Evolutionary conservation across 169 alveolate genomes (phyloP), one percentile per base, ranked within the genome.

Genomic region (Eimeria maxima): DNA sequence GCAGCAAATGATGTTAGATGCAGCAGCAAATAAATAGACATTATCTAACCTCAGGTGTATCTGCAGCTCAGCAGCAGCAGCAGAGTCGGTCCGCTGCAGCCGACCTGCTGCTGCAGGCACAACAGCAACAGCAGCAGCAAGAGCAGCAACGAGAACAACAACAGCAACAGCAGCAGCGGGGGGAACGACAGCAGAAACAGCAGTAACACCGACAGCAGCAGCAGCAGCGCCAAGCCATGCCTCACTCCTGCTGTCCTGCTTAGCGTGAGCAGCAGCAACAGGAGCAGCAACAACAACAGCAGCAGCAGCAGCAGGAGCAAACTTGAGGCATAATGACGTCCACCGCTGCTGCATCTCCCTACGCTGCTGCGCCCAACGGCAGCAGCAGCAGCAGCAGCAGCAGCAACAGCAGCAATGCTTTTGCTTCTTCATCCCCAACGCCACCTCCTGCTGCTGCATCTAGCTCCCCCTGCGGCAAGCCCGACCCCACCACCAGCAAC

Each of bases 311-410:
- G 60, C 60, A 53, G 60, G 29, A 67, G 78, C 78, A 67, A 14
- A 53, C 60, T 50, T 11, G 16, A 53, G 44, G 11, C 44, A 67
- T 10, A 67, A 67, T 67, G 78, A 24, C 78, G 8, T 67, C 78
- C 20, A 3, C 78, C 20, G 78, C 78, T 18, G 78, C 20, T 24
- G 11, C 78, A 13, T 22, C 78, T 22, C 78, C 78, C 8, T 67
- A n/a, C 78, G 44, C 78, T 14, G 78, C 27, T 13, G 38, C 7
- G 20, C 8, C 78, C 3, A 67, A 67, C 78, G 78, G 27, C 38
- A 27, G 78, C 78, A 67, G 78, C 76, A 67, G 76, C 38, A 27
- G 76, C 44, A 67, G 76, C 76, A 67, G 76, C 78, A n/a, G 78
- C 38, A 67, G 78, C 78, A n/a, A 24, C 78, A n/a, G 24, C 24